These are phyloP conservation scores for Alternaria tenuissima DNA, from an alignment of 2,329 filamentous ascomycete genomes.

Conservation along the genomic window DNA sequence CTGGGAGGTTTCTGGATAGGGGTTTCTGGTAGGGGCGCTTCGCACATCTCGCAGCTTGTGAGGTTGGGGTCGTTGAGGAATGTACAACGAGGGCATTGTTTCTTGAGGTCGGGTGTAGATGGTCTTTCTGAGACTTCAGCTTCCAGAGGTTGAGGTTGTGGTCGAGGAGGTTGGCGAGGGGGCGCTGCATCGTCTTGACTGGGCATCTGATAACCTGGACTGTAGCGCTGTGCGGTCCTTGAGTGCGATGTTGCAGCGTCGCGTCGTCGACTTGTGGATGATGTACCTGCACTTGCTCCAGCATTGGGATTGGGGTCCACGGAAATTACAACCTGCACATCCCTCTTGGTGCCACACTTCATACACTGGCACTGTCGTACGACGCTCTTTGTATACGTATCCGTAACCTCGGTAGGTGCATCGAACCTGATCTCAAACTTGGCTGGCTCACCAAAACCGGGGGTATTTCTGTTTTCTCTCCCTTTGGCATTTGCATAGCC, in stretches of 20 bases:
- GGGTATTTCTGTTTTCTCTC: constrained; percentile 21
- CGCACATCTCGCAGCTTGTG: constrained; percentile 45
- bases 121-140: constrained; percentile 14
- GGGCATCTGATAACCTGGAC: constrained; percentile 39
- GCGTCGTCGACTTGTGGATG: constrained; percentile 21
- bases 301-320: constrained; percentile 40
- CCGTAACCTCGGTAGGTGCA: constrained; percentile 36
- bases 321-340: constrained; percentile 46
- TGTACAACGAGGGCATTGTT: constrained; percentile 47
- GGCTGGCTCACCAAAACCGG: constrained; percentile 39
- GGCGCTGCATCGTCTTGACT: constrained; percentile 26
- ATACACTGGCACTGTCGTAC: constrained; percentile 46
- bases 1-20: constrained; percentile 36
- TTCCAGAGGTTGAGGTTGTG: constrained; percentile 20
- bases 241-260: constrained; percentile 23
- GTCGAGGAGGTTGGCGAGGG: constrained; percentile 26
- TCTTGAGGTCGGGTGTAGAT: constrained; percentile 40
- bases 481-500: constrained; percentile 39
- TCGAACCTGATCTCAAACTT: constrained; percentile 48
- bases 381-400: constrained; percentile 44
- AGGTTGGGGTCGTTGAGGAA: constrained; percentile 47
- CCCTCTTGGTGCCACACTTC: constrained; percentile 47
- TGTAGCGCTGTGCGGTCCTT: constrained; percentile 35
- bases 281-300: constrained; percentile 13
- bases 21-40: constrained; percentile 34